Base-by-base conservation (phyloP, 2,329 filamentous ascomycete species). In the Rhexocercosporidium sp. region DNA sequence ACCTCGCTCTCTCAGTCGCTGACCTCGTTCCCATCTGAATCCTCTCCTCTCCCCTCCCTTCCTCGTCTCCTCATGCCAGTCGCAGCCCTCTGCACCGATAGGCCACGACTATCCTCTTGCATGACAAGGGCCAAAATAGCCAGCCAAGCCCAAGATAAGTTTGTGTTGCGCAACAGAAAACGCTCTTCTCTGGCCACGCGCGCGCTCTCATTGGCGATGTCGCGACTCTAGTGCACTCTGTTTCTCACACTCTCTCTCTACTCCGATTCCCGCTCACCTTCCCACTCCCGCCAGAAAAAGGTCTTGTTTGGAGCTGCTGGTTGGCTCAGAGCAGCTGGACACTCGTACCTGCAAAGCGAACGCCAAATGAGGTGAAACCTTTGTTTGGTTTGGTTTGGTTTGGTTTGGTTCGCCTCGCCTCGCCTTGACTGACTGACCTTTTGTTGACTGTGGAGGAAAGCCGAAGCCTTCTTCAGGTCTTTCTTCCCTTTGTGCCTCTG, bases 111-210 rank as follows among this genome's bases (percentile, higher is more conserved):
- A 54, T 54, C 51, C 51, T 37, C 29, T 14, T 54, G 53, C 53
- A 57, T 57, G 31, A 57, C 53, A 37, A 39, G 53, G 53, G 53
- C 53, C 53, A 25, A 39, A 39, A 39, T 49, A 49, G 12, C 46
- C 20, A 49, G 22, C 46, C 22, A 49, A 29, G 27, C 31, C 53
- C 53, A 57, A 57, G 53, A 31, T n/a, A 25, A 39, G 53, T 39
- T 57, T 57, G 53, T 39, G 53, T 57, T 39, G 18, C 53, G 53
- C 53, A 57, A 57, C 53, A 39, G n/a, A 39, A 57, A 57, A 57
- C 53, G 51, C 27, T 22, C 29, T 37, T n/a, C 31, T 22, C 20
- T 34, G 53, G 31, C 53, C 53, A 57, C 53, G 53, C 53, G 31
- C 29, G 31, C 31, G 53, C 53, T 8, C 31, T 57, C 31, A 39